Base-by-base conservation (phyloP, 805 yeast species). In the Monosporozyma yasuniensis region DNA sequence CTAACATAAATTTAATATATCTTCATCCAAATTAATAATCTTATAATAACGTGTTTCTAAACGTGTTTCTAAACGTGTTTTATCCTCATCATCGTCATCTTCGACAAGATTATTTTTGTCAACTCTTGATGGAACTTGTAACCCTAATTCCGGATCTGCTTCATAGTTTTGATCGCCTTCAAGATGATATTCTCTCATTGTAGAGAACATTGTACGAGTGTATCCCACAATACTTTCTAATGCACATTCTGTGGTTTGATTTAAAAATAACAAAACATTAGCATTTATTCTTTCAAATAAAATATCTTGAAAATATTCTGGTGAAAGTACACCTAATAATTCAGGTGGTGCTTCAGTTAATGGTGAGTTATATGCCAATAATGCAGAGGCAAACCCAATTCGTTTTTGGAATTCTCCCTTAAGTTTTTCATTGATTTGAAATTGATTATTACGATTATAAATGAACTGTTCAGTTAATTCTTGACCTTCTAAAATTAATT, bases 311-410 rank as follows among this genome's bases (percentile, higher is more conserved):
- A 64, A 49, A 47, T 56, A 64, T 25, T 63, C 65, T 4, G 54
- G 50, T 2, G 62, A 53, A 22, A 66, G 44, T 39, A 56, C 62
- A 8, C 50, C 49, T 1, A 61, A 47, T 16, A 64, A 38, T 27
- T 62, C 67, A 4, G 56, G 60, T 19, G 64, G 63, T 4, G 64
- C 69, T 30, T 71, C 73, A 9, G 59, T 61, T 3, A 73, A 61
- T 0, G 83, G 83, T 47, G 79, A 68, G 9, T 73, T 72, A 53
- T 74, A 80, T 3, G 83, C 81, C 44, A 81, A 59, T 27, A 81
- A 61, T 2, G 78, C 68, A 7, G 79, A 76, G 0, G 80, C 67
- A 42, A 76, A 74, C 38, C 71, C 67, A 28, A 81, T 57, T 51
- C 67, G 66, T 7, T 65, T 63, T 28, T 65, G 67, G 39, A 70